Percentiles rank a stretch among this genome's conserved stretches.
Conservation (phyloP, 2,329 filamentous ascomycete species). For the Apiospora hydei region DNA sequence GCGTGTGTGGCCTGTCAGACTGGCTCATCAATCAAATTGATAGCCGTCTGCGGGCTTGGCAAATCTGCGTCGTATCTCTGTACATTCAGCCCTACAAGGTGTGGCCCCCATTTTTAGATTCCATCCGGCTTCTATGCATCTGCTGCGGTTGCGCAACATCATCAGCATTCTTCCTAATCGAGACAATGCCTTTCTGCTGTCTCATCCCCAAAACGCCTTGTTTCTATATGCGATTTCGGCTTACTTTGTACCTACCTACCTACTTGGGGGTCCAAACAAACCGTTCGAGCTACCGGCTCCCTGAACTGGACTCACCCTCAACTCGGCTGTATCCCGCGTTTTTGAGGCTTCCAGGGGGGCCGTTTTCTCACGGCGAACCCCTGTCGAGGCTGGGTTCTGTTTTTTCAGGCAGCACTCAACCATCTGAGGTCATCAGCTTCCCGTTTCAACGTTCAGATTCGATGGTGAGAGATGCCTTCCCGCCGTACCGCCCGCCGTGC, state of each 20-base stretch:
- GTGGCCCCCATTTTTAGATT: slow-evolving; percentile 17
- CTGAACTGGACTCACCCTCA: neutral
- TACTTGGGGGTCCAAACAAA: neutral
- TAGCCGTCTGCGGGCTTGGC: neutral
- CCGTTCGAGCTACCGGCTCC: neutral
- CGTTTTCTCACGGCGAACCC: neutral
- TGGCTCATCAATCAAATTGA: neutral
- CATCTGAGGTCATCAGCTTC: slow-evolving; percentile 9
- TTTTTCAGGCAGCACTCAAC: neutral
- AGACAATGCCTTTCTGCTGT: neutral
- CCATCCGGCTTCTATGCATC: slow-evolving; percentile 8
- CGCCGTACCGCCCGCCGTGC: slow-evolving; percentile 10
- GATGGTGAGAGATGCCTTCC: neutral
- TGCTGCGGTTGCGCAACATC: slow-evolving; percentile 13
- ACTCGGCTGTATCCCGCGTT: slow-evolving; percentile 10
- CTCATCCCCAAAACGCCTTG: slow-evolving; percentile 4
- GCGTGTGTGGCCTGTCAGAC: neutral
- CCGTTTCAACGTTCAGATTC: slow-evolving; percentile 12
- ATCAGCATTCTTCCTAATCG: neutral
- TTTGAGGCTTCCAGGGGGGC: slow-evolving; percentile 7
- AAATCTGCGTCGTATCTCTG: neutral
- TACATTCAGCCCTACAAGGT: slow-evolving; percentile 8
- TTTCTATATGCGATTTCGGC: slow-evolving; percentile 19
- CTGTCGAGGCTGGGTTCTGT: slow-evolving; percentile 12
- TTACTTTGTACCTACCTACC: slow-evolving; percentile 2